Evolutionary conservation across 1,284 basidiomycete species (phyloP), one percentile per base, ranked within the genome.

Genomic region (Tylopilus sp.): DNA sequence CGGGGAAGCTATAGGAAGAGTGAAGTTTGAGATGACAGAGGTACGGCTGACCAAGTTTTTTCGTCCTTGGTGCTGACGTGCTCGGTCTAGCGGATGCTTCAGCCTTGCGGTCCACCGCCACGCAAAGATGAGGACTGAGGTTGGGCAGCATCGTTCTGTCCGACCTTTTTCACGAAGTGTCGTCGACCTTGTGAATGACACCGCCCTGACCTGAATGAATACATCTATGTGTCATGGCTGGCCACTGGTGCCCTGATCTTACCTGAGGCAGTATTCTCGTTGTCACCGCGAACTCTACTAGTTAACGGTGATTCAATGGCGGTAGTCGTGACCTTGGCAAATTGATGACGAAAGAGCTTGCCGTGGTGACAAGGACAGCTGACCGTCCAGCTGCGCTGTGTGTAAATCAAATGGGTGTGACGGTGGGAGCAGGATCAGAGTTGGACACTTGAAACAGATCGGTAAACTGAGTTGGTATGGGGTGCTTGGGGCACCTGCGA

Each of bases 51-150:
- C 12, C 2, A 6, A 2, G 1, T 28, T 28, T 30, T n/a, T 43
- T 6, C 26, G 16, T 46, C 23, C 6, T 19, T 41, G 15, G 41
- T 30, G 51, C 50, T 56, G 18, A 55, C 36, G 18, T 9, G 25
- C 7, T 38, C 44, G 46, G 52, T 41, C 18, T 61, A 97, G 94
- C 83, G 88, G 54, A 97, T 98, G 95, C 76, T 99, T 36, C 95
- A 98, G 67, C 96, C 96, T n/a, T 98, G 93, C 63, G 96, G 95
- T 0, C 92, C 92, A 35, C 95, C 96, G 19, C 96, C 95, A 2
- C 81, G 82, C 40, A 96, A 95, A 71, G 91, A 95, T 55, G 94
- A 97, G 52, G 89, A 92, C 48, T 74, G 47, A 56, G 40, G 28
- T 12, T n/a, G n/a, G n/a, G n/a, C n/a, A n/a, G n/a, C n/a, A n/a